Base-by-base conservation (phyloP, 31 red algal genomes). In the Porphyra umbilicalis region DNA sequence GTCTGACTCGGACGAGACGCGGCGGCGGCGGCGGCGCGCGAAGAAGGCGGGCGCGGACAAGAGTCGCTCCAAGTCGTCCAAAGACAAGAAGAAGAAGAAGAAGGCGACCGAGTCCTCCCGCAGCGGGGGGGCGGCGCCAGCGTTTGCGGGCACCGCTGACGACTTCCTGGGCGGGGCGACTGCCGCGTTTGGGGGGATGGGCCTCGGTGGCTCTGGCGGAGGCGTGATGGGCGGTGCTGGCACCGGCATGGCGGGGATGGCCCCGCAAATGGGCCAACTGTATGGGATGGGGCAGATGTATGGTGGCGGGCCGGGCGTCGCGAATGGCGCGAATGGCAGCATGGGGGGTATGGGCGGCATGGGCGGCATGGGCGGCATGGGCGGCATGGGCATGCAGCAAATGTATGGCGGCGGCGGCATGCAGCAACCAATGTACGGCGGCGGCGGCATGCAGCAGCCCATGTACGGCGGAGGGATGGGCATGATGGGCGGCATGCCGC, bases 61-160 rank as follows among this genome's bases (percentile, higher is more conserved):
- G 14, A 29, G 57, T 8, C 57, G 57, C 57, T 71, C 57, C 57
- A 71, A 71, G 57, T 71, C 57, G 25, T 71, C 57, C 57, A 71
- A 71, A 29, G 57, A 71, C 57, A 71, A 71, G 57, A 71, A 71
- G 57, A 71, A 67, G 44, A 67, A 71, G 57, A 71, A 71, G 57
- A 71, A 71, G 8, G n/a, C n/a, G n/a, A 71, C 25, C 25, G 57
- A 71, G 20, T 2, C 57, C 4, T 71, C 57, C 30, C 57, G 57
- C 57, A 71, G 30, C 57, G 57, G 7, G 25, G 4, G 25, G 57
- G 57, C 4, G 57, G 57, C 8, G 57, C 57, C 57, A 29, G 13
- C 20, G 57, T 71, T 29, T 4, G 30, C 30, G 57, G 57, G 57
- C 13, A 71, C 57, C 25, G 11, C 57, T 13, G 57, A 71, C 57